phyloP scores from a whole-genome alignment of 169 alveolate genomes.

The Cryptosporidium felis region DNA sequence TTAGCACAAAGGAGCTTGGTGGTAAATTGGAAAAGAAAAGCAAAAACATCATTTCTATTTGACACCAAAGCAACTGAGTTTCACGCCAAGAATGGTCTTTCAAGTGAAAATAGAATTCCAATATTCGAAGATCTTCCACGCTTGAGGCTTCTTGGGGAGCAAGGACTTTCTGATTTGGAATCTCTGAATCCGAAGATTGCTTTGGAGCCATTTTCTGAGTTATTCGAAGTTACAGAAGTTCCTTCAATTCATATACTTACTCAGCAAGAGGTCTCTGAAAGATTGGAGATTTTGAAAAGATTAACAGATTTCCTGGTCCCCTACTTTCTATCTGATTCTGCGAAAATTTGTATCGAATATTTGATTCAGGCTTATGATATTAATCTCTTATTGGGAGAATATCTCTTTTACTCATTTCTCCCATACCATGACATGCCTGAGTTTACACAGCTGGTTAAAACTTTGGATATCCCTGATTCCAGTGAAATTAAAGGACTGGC shows the following conservation, averaged over 20 bases:
- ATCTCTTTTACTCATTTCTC: conserved; percentile 49
- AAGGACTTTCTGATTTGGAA: conserved; percentile 21
- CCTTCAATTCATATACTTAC: conserved; percentile 25
- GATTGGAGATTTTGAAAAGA: neutral
- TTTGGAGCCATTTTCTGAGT: neutral
- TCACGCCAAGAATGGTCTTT: conserved; percentile 18
- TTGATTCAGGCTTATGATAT: conserved; percentile 57
- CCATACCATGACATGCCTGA: conserved; percentile 61
- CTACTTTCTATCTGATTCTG: conserved; percentile 6
- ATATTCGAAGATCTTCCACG: conserved; percentile 20
- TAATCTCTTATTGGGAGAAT: conserved; percentile 50
- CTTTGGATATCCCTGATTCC: conserved; percentile 21
- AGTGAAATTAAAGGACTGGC: conserved; percentile 26
- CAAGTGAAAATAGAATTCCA: conserved; percentile 13
- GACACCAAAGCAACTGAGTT: conserved; percentile 29
- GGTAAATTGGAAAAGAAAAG: neutral
- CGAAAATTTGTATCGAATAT: conserved; percentile 57
- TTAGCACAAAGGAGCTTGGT: neutral
- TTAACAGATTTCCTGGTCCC: conserved; percentile 49
- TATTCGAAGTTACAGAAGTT: conserved; percentile 5
- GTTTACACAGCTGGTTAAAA: conserved; percentile 9
- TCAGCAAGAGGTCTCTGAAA: conserved; percentile 13
- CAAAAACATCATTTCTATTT: conserved; percentile 28
- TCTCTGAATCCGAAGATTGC: conserved; percentile 35
- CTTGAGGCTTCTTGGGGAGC: conserved; percentile 11